phyloP scores from a whole-genome alignment of 306 rosid genomes.

The Calophaca sinica region DNA sequence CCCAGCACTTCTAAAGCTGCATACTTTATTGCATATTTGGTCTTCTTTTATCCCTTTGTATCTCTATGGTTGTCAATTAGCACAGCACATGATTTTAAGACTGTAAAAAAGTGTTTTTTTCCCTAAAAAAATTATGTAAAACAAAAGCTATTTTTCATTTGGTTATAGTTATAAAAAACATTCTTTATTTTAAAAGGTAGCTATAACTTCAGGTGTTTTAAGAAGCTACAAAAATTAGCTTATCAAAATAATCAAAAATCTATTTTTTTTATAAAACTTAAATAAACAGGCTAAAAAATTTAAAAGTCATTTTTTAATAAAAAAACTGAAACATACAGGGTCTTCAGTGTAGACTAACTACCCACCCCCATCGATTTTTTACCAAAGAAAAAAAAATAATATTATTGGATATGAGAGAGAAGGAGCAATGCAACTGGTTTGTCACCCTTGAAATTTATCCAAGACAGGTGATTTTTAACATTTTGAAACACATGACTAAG shows the following conservation, averaged over 20 bases:
- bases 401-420: conserved; percentile 19
- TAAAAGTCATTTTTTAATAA: not conserved
- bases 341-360: conserved; percentile 8
- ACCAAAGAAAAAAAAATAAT: not conserved
- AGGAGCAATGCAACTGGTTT: conserved; percentile 38
- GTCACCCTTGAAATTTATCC: conserved; percentile 13
- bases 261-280: not conserved
- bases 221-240: not conserved
- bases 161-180: not conserved
- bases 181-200: not conserved
- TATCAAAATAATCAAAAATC: not conserved
- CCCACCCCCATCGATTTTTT: not conserved
- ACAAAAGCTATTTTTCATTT: not conserved
- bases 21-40: conserved; percentile 13
- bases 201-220: not conserved
- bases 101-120: too few relatives aligned
- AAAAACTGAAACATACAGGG: not conserved
- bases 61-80: conserved; percentile 27
- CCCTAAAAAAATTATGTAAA: too few relatives aligned
- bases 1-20: conserved; percentile 2
- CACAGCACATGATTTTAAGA: conserved; percentile 19
- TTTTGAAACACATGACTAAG: not conserved
- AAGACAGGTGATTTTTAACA: not conserved
- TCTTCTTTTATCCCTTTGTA: conserved; percentile 21
- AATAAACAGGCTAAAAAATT: not conserved